Base-by-base conservation (phyloP, 768 basidiomycete genomes). In the Pisolithus microcarpus region DNA sequence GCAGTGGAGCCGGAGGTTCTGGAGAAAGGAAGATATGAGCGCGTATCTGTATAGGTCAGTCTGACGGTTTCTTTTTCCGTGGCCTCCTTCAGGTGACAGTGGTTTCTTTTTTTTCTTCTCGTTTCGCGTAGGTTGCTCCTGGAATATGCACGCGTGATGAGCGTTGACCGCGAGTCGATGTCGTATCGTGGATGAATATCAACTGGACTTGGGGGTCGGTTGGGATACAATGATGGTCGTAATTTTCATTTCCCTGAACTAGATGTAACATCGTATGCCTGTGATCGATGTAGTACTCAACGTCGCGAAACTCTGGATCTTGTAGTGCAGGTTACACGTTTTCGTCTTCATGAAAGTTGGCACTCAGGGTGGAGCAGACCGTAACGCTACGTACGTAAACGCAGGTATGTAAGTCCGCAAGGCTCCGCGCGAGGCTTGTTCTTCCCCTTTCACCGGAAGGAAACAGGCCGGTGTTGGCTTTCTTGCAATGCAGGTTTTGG, bases 11-110 rank as follows among this genome's bases (percentile, higher is more conserved):
- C 54, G 67, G 51, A 56, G 55, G 7, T 77, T 71, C 62, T 83
- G 79, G 80, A 68, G 81, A 46, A 72, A 65, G 57, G 78, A 81
- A 57, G 81, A 81, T 59, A 58, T 80, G 61, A 66, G 67, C 16
- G 75, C 78, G 10, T 81, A 81, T 60, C 69, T 73, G 54, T 80
- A 75, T 57, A 63, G 79, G 77, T 79, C 49, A 30, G 68, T 54
- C 30, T 44, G 26, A 0, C 10, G 11, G 9, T 11, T 11, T 11
- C 4, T 34, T 34, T 34, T 11, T 11, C 10, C 4, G 21, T 1
- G 10, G 31, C 11, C 31, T 34, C 31, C 11, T 34, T 34, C 31
- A 13, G 2, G 11, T 34, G 31, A 34, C 31, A 3, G 31, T 11
- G 31, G 11, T 34, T 9, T 9, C 6, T 9, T 28, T 38, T 18